Evolutionary conservation across 2,329 filamentous ascomycete genomes (phyloP), one percentile per base, ranked within the genome.

Genomic region (Chalaropsis ovoidea): DNA sequence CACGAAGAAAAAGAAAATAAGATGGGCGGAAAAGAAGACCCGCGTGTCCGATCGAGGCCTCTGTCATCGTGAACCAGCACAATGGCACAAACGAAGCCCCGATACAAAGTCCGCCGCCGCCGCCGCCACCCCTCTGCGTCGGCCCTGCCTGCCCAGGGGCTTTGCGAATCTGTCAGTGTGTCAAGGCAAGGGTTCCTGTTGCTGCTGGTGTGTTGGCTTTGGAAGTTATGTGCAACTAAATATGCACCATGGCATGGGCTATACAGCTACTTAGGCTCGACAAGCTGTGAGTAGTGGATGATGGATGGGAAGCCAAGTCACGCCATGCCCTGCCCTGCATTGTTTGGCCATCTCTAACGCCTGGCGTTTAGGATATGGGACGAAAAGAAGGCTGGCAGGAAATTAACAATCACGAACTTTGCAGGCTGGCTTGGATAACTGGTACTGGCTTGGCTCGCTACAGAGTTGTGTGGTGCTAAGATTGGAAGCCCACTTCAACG

Each of bases 341-440:
- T 49, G 58, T 60, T 49, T 61, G 24, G 24, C 52, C 24, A 56
- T n/a, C 22, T 42, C 22, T 24, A 39, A 62, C 43, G 52, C 63
- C 62, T 54, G 31, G 47, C 62, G 67, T 60, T 66, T 62, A 60
- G 64, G 62, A 68, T 62, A 62, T 62, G 61, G 61, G 61, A 62
- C 43, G 61, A 62, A 62, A 62, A 43, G 27, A 31, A 47, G 35
- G 13, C 39, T 27, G 58, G 13, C 35, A 43, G 41, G 35, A 22
- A 42, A 61, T 42, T 22, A 61, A 42, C 7, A 27, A 42, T 61
- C 22, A 43, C 58, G 27, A 31, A 19, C 47, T 49, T 49, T 22
- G 47, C n/a, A 24, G 47, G 19, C 47, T 49, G 17, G 43, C 43
- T 19, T 19, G 11, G 43, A 22, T 49, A 19, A 13, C 31, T 24